phyloP scores from a whole-genome alignment of 179 eudicot species.

The Patellifolia procumbens region DNA sequence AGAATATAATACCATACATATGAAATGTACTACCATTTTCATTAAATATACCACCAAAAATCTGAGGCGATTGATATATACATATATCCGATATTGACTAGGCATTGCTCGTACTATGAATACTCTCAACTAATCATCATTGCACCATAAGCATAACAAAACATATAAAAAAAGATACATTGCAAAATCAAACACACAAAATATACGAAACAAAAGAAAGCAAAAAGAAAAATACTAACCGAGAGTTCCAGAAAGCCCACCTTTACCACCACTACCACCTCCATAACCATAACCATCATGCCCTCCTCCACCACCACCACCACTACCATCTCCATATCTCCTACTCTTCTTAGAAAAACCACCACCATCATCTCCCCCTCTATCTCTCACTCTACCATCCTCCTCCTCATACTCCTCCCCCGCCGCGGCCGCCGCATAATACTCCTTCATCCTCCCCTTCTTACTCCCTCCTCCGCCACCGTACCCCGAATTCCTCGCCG shows the following conservation, averaged over 20 bases:
- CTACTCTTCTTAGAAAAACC: constrained; percentile 48
- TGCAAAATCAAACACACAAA: not conserved
- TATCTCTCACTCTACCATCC: constrained; percentile 33
- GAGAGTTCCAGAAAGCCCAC: constrained; percentile 40
- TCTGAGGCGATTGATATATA: too few relatives aligned
- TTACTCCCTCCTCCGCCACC: constrained; percentile 35
- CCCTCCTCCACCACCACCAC: constrained; percentile 11
- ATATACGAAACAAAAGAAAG: not conserved
- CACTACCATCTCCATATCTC: constrained; percentile 36
- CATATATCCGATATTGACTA: too few relatives aligned
- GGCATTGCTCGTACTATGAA: too few relatives aligned
- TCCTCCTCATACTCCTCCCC: constrained; percentile 29
- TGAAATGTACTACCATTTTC: too few relatives aligned
- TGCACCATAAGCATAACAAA: not conserved
- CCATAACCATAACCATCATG: constrained; percentile 22
- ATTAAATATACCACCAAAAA: too few relatives aligned
- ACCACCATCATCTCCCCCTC: constrained; percentile 38
- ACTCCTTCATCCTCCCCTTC: constrained; percentile 43
- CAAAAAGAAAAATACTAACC: constrained; percentile 38
- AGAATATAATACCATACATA: too few relatives aligned
- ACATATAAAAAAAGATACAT: too few relatives aligned
- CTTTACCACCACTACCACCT: constrained; percentile 45
- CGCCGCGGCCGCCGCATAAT: constrained; percentile 15
- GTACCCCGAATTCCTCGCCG: constrained; percentile 25
- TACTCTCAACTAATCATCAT: not conserved